phyloP scores from a whole-genome alignment of 2,329 filamentous ascomycete species.

The Teratosphaeria nubilosa region DNA sequence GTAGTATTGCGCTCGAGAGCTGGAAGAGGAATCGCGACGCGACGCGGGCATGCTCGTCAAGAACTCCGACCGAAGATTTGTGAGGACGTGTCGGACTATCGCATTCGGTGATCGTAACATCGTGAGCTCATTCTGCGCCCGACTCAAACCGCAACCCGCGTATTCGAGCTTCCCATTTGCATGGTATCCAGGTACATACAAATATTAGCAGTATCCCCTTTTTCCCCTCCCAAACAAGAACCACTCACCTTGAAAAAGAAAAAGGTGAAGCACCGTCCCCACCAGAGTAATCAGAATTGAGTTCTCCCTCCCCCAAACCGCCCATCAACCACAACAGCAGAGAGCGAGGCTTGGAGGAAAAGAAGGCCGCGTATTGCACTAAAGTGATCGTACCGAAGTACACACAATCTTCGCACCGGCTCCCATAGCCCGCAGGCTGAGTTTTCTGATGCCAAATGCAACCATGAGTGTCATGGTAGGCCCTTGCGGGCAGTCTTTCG shows the following conservation, averaged over 20 bases:
- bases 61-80: too few species aligned
- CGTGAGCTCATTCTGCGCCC: too few species aligned
- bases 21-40: too few species aligned
- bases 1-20: too few species aligned
- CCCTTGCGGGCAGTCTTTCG: conserved; percentile 66
- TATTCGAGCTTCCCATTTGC: too few species aligned
- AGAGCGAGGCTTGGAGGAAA: conserved; percentile 10
- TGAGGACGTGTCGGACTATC: too few species aligned
- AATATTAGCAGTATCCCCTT: neutral
- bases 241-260: conserved; percentile 28
- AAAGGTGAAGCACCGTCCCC: conserved; percentile 61
- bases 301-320: conserved; percentile 49
- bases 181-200: neutral
- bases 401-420: conserved; percentile 90
- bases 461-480: conserved; percentile 68
- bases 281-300: conserved; percentile 91
- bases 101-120: too few species aligned
- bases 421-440: conserved; percentile 68
- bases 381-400: conserved; percentile 52
- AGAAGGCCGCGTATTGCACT: conserved; percentile 92
- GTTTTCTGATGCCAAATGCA: conserved; percentile 90
- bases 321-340: conserved; percentile 26
- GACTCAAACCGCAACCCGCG: too few species aligned
- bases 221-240: neutral
- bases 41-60: too few species aligned